These are phyloP conservation scores for Closterium sp. DNA, from an alignment of 139 green algal genomes.

Conservation along the genomic window DNA sequence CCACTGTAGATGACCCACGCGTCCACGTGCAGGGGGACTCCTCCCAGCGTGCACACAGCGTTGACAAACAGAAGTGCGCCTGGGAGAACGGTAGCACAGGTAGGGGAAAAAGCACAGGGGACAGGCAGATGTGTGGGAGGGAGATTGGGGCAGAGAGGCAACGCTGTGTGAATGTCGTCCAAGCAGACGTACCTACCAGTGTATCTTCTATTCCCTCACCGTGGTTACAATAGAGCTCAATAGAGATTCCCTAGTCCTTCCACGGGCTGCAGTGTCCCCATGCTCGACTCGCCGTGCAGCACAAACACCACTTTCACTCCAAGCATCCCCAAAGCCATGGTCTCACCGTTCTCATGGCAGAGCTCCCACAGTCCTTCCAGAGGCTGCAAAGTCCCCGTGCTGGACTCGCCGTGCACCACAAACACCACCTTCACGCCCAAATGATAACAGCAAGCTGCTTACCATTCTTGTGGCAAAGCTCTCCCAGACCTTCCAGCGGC, in stretches of 20 bases:
- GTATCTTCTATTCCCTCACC: too few species aligned
- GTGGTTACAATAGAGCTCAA: too few species aligned
- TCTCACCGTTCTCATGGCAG: constrained; percentile 65
- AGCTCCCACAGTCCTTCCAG: constrained; percentile 76
- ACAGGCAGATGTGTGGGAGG: too few species aligned
- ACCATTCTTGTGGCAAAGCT: constrained; percentile 73
- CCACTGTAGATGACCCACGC: not conserved
- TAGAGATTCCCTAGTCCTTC: constrained; percentile 71
- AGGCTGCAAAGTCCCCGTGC: constrained; percentile 69
- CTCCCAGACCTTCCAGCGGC: constrained; percentile 69
- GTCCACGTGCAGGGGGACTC: constrained; percentile 69
- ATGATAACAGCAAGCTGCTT: too few species aligned
- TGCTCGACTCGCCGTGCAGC: constrained; percentile 78
- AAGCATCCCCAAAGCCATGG: constrained; percentile 44
- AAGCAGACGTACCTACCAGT: too few species aligned
- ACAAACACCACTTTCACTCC: constrained; percentile 26
- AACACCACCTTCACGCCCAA: constrained; percentile 31
- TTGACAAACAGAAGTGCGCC: constrained; percentile 82
- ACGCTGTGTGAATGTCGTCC: too few species aligned
- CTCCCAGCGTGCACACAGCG: constrained; percentile 85
- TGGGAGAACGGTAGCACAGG: too few species aligned
- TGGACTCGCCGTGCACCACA: constrained; percentile 73
- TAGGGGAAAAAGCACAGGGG: constrained; percentile 41
- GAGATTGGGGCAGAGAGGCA: too few species aligned
- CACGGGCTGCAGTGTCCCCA: constrained; percentile 65